Evolutionary conservation across 208 protist genomes (phyloP).

Genomic region (Leishmania arabica): DNA sequence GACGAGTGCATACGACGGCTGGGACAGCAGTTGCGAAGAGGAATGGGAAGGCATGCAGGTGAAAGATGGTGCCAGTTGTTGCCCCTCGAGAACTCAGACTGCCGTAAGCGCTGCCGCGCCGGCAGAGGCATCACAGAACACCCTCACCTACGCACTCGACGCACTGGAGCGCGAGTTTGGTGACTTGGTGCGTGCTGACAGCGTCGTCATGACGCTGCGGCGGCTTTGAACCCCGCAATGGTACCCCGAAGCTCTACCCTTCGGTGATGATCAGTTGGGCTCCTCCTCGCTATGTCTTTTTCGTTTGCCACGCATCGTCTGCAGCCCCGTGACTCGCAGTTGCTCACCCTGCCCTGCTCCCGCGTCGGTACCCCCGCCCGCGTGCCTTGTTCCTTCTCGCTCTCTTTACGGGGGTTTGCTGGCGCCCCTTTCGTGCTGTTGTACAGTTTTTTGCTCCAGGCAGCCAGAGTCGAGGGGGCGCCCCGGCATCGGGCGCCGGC

Average conservation of each 20-base stretch:
- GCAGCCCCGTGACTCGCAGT: background rate
- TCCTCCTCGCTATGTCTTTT: background rate
- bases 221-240: constrained; percentile 2
- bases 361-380: background rate
- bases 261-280: background rate
- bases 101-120: background rate
- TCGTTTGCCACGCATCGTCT: background rate
- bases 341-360: background rate
- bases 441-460: background rate
- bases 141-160: constrained; percentile 17
- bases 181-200: constrained; percentile 9
- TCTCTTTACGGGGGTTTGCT: background rate
- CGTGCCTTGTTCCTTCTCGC: background rate
- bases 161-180: constrained; percentile 16
- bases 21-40: constrained; percentile 7
- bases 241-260: background rate
- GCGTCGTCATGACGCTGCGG: constrained; percentile 24
- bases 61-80: background rate
- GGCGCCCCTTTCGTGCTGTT: background rate
- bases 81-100: background rate
- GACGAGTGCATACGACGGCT: background rate
- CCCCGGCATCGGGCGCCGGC: background rate
- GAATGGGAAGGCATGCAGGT: constrained; percentile 21
- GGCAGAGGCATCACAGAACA: background rate
- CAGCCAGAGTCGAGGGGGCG: background rate